Conservation (phyloP, 2,329 filamentous ascomycete species). For the Penicillium sp. region DNA sequence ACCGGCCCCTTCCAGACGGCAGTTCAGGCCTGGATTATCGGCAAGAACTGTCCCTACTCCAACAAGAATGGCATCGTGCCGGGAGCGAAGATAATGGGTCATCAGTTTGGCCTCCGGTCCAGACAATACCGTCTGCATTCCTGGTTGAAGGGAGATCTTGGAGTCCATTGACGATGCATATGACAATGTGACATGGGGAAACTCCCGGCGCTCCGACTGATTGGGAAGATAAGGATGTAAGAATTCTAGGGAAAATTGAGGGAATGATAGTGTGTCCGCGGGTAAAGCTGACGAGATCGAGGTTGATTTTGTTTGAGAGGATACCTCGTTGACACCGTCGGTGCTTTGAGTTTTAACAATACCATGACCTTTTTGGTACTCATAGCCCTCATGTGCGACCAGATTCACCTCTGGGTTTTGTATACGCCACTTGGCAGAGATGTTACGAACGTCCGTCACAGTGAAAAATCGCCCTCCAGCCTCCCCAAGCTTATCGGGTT, state of each 20-base stretch:
- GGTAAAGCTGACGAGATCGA: constrained; percentile 25
- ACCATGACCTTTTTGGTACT: constrained; percentile 44
- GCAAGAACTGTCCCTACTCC: constrained; percentile 80
- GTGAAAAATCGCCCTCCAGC: constrained; percentile 48
- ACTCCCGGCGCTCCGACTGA: constrained; percentile 29
- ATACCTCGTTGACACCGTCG: constrained; percentile 11
- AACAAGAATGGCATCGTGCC: constrained; percentile 79
- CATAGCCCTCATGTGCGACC: constrained; percentile 46
- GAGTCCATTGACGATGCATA: constrained; percentile 90
- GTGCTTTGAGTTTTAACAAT: constrained; percentile 35
- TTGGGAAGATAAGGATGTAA: constrained; percentile 53
- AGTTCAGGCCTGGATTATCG: constrained; percentile 84
- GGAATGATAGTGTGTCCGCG: constrained; percentile 46
- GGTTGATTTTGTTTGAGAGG: constrained; percentile 8
- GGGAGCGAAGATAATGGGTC: constrained; percentile 84
- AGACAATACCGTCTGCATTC: constrained; percentile 77
- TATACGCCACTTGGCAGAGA: constrained; percentile 49
- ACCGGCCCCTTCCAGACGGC: constrained; percentile 63
- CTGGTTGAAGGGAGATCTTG: constrained; percentile 70
- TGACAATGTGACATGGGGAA: constrained; percentile 71
- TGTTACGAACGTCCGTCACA: constrained; percentile 48
- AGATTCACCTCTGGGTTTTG: constrained; percentile 44
- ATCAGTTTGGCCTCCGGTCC: constrained; percentile 82
- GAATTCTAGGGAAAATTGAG: constrained; percentile 44
- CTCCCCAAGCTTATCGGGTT: constrained; percentile 43